Percentiles rank a stretch among this genome's conserved stretches.
These are phyloP conservation scores for Dendrobium officinale DNA, from an alignment of 106 monocot genomes.

Conservation along the genomic window DNA sequence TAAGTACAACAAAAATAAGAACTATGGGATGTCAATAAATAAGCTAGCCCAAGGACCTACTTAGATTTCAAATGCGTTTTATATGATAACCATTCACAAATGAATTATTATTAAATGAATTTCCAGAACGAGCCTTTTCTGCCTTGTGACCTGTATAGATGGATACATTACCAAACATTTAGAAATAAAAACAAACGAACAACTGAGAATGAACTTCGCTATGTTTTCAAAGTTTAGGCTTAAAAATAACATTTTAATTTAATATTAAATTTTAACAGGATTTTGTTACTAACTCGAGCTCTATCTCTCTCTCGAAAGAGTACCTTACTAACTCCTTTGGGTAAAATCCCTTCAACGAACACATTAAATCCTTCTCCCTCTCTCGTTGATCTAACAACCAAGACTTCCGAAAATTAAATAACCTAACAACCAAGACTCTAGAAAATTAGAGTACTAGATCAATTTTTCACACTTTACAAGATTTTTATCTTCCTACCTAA, in stretches of 20 bases:
- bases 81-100: background rate
- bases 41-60: background rate
- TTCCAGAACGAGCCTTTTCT: too few species aligned
- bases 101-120: background rate
- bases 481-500: background rate
- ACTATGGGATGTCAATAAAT: background rate
- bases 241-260: background rate
- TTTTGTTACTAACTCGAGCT: background rate
- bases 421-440: background rate
- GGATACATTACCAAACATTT: too few species aligned
- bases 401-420: background rate
- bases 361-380: background rate
- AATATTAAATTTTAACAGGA: background rate
- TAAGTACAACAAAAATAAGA: background rate
- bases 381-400: background rate
- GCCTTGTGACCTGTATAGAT: too few species aligned
- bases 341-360: background rate
- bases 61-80: background rate
- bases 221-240: background rate
- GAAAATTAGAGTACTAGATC: background rate
- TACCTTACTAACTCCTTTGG: background rate
- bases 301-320: too few species aligned
- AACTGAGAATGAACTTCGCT: background rate
- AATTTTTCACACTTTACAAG: background rate
- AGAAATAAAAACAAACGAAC: background rate